Percentiles rank a stretch among this genome's conserved stretches.
phyloP scores from a whole-genome alignment of 208 protist species.

The Wallacemonas sp. region DNA sequence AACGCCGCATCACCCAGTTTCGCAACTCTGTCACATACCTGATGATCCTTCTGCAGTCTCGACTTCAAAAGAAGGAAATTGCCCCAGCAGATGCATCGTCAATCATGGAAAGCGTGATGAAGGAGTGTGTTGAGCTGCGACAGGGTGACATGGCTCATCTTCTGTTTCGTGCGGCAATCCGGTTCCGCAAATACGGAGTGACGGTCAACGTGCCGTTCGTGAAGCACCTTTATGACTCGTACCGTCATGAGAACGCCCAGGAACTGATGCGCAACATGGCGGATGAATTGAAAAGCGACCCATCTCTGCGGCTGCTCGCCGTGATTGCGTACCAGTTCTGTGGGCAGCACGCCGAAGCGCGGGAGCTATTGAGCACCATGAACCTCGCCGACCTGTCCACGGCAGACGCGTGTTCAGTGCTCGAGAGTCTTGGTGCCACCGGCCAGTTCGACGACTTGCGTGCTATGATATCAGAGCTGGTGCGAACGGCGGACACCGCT shows the following conservation, averaged over 20 bases:
- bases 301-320: slow-evolving; percentile 56
- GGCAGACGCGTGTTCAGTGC: slow-evolving; percentile 62
- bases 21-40: slow-evolving; percentile 91
- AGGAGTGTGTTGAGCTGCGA: slow-evolving; percentile 86
- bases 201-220: slow-evolving; percentile 58
- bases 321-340: slow-evolving; percentile 75
- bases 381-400: slow-evolving; percentile 42
- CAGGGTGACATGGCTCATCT: slow-evolving; percentile 91
- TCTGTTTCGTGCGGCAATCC: slow-evolving; percentile 86
- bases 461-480: slow-evolving; percentile 27
- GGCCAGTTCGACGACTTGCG: slow-evolving; percentile 53
- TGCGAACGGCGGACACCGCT: background rate
- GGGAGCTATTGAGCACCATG: slow-evolving; percentile 45
- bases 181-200: slow-evolving; percentile 88
- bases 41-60: slow-evolving; percentile 88
- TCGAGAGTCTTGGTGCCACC: slow-evolving; percentile 70
- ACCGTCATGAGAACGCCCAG: slow-evolving; percentile 71
- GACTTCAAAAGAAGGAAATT: slow-evolving; percentile 77
- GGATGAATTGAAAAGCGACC: slow-evolving; percentile 67
- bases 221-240: slow-evolving; percentile 83
- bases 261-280: slow-evolving; percentile 86
- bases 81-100: slow-evolving; percentile 63
- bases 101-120: slow-evolving; percentile 85
- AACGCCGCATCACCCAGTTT: slow-evolving; percentile 76
- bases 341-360: slow-evolving; percentile 36